A percentile compares a stretch with the other conserved stretches of the same genome.
phyloP scores from a whole-genome alignment of 768 basidiomycete genomes.

The Leccinum arenicola region DNA sequence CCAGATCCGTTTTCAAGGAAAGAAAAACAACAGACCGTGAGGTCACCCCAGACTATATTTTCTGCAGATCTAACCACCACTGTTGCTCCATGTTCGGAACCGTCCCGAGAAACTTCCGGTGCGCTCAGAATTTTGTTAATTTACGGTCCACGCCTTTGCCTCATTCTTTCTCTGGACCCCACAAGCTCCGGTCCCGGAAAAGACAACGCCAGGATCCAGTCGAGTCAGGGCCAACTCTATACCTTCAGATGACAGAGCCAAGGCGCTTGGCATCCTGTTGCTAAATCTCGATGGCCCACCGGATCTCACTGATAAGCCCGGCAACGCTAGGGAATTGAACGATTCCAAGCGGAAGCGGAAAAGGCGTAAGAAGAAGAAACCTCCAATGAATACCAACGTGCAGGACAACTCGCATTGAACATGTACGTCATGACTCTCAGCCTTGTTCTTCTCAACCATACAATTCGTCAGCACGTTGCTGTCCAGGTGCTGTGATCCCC shows the following conservation, averaged over 20 bases:
- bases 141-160: constrained; percentile 8
- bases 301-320: constrained; percentile 18
- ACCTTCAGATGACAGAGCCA: constrained; percentile 11
- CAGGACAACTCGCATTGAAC: constrained; percentile 13
- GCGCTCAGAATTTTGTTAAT: constrained; percentile 8
- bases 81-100: neutral
- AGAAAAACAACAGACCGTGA: constrained; percentile 3
- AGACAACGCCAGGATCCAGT: constrained; percentile 1
- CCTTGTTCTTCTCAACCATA: neutral
- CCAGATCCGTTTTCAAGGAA: constrained; percentile 10
- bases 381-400: constrained; percentile 26
- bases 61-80: neutral
- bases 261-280: constrained; percentile 36
- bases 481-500: neutral
- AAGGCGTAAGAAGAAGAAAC: constrained; percentile 53
- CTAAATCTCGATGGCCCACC: constrained; percentile 57
- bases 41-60: constrained; percentile 7
- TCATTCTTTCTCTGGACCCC: constrained; percentile 12
- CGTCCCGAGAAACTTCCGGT: constrained; percentile 17
- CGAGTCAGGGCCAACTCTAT: constrained; percentile 4
- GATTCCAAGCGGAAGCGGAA: constrained; percentile 53
- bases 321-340: constrained; percentile 12
- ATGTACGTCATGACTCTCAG: constrained; percentile 14
- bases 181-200: constrained; percentile 18
- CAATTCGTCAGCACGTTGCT: constrained; percentile 5